A percentile compares a stretch with the other conserved stretches of the same genome.
Conservation (phyloP, 805 yeast species). For the Ogataea zsoltii region DNA sequence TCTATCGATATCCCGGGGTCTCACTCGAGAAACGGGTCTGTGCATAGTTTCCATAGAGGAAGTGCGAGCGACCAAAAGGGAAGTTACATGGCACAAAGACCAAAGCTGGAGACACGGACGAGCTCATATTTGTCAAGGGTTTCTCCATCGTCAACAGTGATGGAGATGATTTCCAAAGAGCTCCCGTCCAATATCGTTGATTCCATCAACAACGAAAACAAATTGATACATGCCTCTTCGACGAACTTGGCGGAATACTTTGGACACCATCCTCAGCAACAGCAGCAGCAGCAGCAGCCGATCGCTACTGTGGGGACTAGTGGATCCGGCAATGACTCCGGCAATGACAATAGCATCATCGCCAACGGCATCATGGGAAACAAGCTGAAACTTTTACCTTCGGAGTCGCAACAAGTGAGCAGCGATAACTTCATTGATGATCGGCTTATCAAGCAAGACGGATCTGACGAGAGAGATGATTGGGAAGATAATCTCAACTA, state of each 20-base stretch:
- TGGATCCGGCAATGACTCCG: conserved; percentile 9
- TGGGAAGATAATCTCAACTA: conserved; percentile 39
- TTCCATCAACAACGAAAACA: conserved; percentile 32
- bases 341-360: conserved; percentile 17
- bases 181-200: conserved; percentile 32
- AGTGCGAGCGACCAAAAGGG: conserved; percentile 1
- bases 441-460: conserved; percentile 1
- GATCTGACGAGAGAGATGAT: conserved; percentile 17
- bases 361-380: conserved; percentile 34
- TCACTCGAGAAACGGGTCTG: conserved; percentile 8
- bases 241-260: conserved; percentile 9
- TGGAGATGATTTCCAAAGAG: conserved; percentile 29
- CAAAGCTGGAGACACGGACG: conserved; percentile 8
- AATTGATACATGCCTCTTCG: conserved; percentile 20
- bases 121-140: conserved; percentile 9
- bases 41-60: neutral
- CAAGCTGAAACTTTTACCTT: conserved; percentile 22
- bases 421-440: conserved; percentile 17
- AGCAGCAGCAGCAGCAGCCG: too few species aligned
- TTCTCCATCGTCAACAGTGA: conserved; percentile 16
- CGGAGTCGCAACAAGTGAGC: conserved; percentile 18
- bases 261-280: conserved; percentile 2
- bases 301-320: neutral
- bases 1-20: conserved; percentile 32
- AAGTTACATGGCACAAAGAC: conserved; percentile 8